phyloP scores from a whole-genome alignment of 2,329 filamentous ascomycete genomes.

The Drechslera avenae region DNA sequence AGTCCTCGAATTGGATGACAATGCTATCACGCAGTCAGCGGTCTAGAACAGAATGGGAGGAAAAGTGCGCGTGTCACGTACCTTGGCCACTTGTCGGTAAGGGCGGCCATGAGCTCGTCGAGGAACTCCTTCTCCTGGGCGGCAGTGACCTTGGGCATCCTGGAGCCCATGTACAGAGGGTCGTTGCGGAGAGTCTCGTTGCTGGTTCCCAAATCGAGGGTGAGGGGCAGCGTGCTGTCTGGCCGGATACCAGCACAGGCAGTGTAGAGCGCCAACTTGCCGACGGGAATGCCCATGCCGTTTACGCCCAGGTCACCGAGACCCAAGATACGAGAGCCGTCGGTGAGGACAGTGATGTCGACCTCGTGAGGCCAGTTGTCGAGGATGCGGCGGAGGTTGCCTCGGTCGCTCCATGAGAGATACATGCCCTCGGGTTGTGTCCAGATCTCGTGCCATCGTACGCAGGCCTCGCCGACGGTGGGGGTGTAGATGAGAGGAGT shows the following conservation, averaged over 20 bases:
- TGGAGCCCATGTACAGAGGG: conserved; percentile 88
- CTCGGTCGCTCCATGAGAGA: conserved; percentile 92
- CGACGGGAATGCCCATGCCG: conserved; percentile 96
- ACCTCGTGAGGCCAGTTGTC: conserved; percentile 93
- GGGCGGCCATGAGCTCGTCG: conserved; percentile 95
- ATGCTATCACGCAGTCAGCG: conserved; percentile 56
- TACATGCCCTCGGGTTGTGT: conserved; percentile 94
- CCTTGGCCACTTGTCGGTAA: conserved; percentile 75
- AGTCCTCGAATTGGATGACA: conserved; percentile 94
- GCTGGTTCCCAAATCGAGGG: conserved; percentile 66
- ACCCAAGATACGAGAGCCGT: conserved; percentile 90
- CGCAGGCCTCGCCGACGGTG: conserved; percentile 92
- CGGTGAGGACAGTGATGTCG: conserved; percentile 95
- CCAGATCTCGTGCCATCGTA: conserved; percentile 95
- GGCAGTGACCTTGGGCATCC: conserved; percentile 77
- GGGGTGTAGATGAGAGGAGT: conserved; percentile 88
- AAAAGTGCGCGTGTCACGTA: conserved; percentile 48
- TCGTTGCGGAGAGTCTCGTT: conserved; percentile 72
- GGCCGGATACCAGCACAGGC: conserved; percentile 94
- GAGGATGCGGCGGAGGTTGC: conserved; percentile 85
- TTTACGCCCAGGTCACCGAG: conserved; percentile 95
- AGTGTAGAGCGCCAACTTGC: conserved; percentile 94
- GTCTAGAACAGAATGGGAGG: conserved; percentile 7
- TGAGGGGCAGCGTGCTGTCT: conserved; percentile 66
- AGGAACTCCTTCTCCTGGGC: conserved; percentile 88